Conservation (phyloP, 495 filamentous ascomycete genomes). For the Apodospora peruviana region DNA sequence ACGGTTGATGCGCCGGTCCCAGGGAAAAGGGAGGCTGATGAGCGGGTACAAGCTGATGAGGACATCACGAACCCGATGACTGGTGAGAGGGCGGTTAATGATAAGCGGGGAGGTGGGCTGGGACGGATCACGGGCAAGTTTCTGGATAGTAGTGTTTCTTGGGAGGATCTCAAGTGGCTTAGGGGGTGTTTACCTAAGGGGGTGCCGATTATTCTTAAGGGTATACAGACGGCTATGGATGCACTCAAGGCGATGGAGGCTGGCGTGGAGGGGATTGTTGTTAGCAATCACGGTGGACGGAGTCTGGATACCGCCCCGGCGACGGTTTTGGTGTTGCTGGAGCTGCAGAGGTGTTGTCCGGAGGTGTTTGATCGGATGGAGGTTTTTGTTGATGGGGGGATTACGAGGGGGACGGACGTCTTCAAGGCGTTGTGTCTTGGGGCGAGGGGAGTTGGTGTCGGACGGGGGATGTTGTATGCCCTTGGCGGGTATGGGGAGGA, state of each 20-base stretch:
- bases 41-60: conserved; percentile 51
- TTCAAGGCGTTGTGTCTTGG: conserved; percentile 66
- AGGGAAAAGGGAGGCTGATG: conserved; percentile 60
- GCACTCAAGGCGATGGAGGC: conserved; percentile 49
- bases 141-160: conserved; percentile 69
- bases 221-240: conserved; percentile 58
- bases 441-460: conserved; percentile 58
- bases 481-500: conserved; percentile 63
- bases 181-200: conserved; percentile 27
- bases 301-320: conserved; percentile 60
- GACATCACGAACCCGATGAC: conserved; percentile 52
- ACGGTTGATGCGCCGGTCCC: conserved; percentile 63
- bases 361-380: conserved; percentile 58
- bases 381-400: conserved; percentile 63
- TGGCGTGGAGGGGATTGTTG: conserved; percentile 54
- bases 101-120: conserved; percentile 64
- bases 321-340: conserved; percentile 57
- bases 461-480: conserved; percentile 56
- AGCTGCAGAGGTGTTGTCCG: conserved; percentile 54
- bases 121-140: conserved; percentile 67
- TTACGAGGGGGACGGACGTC: conserved; percentile 59
- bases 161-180: conserved; percentile 59
- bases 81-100: conserved; percentile 52
- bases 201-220: conserved; percentile 57
- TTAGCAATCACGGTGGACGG: conserved; percentile 67